These are phyloP conservation scores for Blastocladiella emersonii DNA, from an alignment of 371 early-diverging fungal genomes.

Conservation along the genomic window DNA sequence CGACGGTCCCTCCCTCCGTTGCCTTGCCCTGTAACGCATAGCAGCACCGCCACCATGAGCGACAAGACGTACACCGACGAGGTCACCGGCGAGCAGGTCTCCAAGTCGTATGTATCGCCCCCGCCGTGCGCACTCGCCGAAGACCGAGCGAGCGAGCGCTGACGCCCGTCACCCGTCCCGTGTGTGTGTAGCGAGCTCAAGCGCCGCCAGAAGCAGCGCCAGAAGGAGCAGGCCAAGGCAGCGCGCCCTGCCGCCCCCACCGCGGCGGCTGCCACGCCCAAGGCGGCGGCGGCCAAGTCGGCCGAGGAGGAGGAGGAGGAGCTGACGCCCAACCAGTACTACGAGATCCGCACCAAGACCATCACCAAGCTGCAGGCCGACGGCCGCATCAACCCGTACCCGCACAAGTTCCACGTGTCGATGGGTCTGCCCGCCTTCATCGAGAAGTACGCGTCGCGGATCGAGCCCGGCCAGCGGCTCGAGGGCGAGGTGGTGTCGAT, in stretches of 20 bases:
- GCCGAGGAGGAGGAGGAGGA: constrained; percentile 64
- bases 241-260: constrained; percentile 33
- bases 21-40: too few species aligned
- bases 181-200: constrained; percentile 64
- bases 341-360: constrained; percentile 81
- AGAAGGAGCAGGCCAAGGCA: constrained; percentile 65
- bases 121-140: too few species aligned
- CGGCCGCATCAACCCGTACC: constrained; percentile 75
- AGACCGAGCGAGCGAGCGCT: too few species aligned
- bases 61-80: constrained; percentile 1
- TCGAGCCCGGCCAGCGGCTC: constrained; percentile 50
- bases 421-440: constrained; percentile 74
- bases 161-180: too few species aligned
- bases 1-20: too few species aligned
- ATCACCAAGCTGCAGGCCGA: constrained; percentile 61
- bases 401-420: constrained; percentile 92
- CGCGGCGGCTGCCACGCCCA: constrained; percentile 42
- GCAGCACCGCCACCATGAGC: too few species aligned
- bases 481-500: constrained; percentile 57
- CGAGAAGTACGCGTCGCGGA: constrained; percentile 54
- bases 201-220: constrained; percentile 76
- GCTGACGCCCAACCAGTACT: constrained; percentile 88
- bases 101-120: neutral
- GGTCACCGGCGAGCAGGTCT: constrained; percentile 3
- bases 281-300: constrained; percentile 22